Evolutionary conservation across 1,139 yeast species (phyloP).

Genomic region (Torulaspora globosa): DNA sequence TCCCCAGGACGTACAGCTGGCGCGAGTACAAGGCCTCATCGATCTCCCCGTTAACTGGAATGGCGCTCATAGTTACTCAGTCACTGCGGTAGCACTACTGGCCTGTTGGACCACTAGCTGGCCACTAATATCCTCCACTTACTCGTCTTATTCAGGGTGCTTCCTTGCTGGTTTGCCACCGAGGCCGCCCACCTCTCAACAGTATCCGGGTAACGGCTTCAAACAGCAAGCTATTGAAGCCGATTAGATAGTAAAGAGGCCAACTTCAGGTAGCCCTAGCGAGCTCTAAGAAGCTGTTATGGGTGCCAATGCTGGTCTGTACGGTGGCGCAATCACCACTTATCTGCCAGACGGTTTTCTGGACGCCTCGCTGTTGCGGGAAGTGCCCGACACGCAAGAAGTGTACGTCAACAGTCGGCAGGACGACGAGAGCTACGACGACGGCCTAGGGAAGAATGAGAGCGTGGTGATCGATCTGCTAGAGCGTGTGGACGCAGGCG

Average conservation of each 20-base stretch:
- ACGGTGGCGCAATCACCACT: slow-evolving; percentile 75
- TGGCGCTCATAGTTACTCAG: slow-evolving; percentile 5
- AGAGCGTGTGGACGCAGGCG: slow-evolving; percentile 48
- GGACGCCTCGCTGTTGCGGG: slow-evolving; percentile 71
- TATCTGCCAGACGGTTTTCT: slow-evolving; percentile 52
- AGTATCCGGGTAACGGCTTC: too few species aligned
- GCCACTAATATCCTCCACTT: not conserved
- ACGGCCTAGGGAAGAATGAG: slow-evolving; percentile 45
- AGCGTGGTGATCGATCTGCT: slow-evolving; percentile 69
- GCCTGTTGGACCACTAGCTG: not conserved
- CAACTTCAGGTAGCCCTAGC: not conserved
- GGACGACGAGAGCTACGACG: slow-evolving; percentile 38
- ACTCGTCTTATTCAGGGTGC: not conserved
- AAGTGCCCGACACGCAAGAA: slow-evolving; percentile 87
- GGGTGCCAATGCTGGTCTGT: slow-evolving; percentile 30
- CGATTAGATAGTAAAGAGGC: not conserved
- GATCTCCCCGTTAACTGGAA: slow-evolving; percentile 43
- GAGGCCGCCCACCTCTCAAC: not conserved
- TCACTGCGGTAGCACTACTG: not conserved
- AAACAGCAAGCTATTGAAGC: not conserved
- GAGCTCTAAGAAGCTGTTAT: not conserved
- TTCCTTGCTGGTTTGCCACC: not conserved
- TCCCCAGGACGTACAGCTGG: slow-evolving; percentile 88
- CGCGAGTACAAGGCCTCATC: slow-evolving; percentile 95
- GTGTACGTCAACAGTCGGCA: slow-evolving; percentile 51